Percentiles rank a stretch among this genome's conserved stretches.
phyloP scores from a whole-genome alignment of 2,329 filamentous ascomycete genomes.

The Claviceps humidiphila region DNA sequence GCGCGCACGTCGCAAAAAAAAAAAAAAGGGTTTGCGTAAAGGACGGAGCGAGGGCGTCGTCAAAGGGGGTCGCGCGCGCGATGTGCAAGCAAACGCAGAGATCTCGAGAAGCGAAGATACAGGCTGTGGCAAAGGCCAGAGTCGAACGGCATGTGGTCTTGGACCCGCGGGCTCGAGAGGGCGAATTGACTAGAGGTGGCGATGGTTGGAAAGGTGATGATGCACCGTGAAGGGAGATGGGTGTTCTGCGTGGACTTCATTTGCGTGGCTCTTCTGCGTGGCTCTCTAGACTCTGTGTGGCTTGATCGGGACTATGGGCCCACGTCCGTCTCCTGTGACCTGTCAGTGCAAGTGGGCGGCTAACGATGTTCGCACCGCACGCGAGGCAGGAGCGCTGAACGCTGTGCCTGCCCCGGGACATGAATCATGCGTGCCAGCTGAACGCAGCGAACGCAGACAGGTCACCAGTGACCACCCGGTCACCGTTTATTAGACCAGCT shows the following conservation, averaged over 20 bases:
- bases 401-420: too few species aligned
- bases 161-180: conserved; percentile 7
- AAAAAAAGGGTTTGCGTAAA: background rate
- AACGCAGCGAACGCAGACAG: too few species aligned
- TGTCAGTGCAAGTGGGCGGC: too few species aligned
- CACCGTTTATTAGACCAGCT: too few species aligned
- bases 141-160: conserved; percentile 11
- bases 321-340: background rate
- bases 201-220: background rate
- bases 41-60: background rate
- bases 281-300: too few species aligned
- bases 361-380: too few species aligned
- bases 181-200: conserved; percentile 1
- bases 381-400: too few species aligned
- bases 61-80: conserved; percentile 2
- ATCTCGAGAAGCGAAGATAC: conserved; percentile 1
- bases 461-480: too few species aligned
- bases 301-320: background rate
- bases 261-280: too few species aligned
- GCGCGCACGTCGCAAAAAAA: conserved; percentile 2
- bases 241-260: too few species aligned
- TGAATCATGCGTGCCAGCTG: too few species aligned
- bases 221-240: too few species aligned
- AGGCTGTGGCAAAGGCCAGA: background rate
- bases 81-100: background rate